These are phyloP conservation scores for Cystobasidium sp. DNA, from an alignment of 1,284 basidiomycete species.

Conservation along the genomic window DNA sequence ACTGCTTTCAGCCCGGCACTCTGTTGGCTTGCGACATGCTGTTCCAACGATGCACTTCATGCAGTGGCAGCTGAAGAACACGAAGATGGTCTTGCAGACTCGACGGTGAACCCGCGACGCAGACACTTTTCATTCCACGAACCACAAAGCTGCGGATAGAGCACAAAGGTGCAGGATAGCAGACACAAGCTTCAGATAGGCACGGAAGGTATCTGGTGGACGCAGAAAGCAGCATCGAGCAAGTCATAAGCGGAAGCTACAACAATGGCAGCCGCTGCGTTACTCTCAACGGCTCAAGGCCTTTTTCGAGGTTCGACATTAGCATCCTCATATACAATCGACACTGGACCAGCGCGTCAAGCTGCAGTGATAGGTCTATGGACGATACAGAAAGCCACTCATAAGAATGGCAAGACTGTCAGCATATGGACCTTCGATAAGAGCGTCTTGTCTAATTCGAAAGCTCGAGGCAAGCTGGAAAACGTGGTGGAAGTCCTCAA, in stretches of 20 bases:
- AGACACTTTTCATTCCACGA: no score
- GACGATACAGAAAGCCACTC: conserved; percentile 79
- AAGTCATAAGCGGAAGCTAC: conserved; percentile 8
- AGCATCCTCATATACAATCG: conserved; percentile 71
- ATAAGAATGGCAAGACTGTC: conserved; percentile 86
- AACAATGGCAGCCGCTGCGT: conserved; percentile 84
- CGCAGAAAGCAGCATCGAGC: neutral
- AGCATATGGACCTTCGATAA: conserved; percentile 90
- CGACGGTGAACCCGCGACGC: no score
- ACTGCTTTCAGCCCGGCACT: no score
- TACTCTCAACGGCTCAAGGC: conserved; percentile 58
- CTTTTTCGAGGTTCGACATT: conserved; percentile 86
- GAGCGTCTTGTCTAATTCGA: conserved; percentile 64
- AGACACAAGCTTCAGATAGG: neutral
- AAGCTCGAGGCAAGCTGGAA: conserved; percentile 62
- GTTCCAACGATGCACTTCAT: no score
- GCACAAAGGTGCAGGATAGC: neutral
- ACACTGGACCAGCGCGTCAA: conserved; percentile 22
- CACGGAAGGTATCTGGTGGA: neutral
- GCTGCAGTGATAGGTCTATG: conserved; percentile 76
- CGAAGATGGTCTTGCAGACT: no score
- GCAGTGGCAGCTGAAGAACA: no score
- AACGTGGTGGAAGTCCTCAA: conserved; percentile 79
- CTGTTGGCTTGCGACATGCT: no score
- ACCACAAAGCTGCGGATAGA: neutral